Percentiles rank a stretch among this genome's conserved stretches.
These are phyloP conservation scores for Aspergillus niger DNA, from an alignment of 2,329 filamentous ascomycete genomes.

Conservation along the genomic window DNA sequence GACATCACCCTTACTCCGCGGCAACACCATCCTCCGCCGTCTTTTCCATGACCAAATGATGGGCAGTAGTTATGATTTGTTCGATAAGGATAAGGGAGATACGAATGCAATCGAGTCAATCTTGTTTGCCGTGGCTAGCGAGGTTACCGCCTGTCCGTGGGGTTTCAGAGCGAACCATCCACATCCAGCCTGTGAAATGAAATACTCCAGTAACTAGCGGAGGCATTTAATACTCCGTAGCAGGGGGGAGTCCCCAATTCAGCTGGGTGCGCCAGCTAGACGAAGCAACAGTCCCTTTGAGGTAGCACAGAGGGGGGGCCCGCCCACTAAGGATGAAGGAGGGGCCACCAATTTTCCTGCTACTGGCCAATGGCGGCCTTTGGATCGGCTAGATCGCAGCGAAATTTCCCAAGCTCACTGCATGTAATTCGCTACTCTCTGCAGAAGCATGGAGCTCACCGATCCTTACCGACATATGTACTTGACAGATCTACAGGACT, in stretches of 20 bases:
- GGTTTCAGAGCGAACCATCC: constrained; percentile 2
- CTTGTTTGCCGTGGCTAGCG: background rate
- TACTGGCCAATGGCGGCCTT: constrained; percentile 7
- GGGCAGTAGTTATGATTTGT: background rate
- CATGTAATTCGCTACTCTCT: constrained; percentile 19
- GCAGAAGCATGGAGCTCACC: constrained; percentile 18
- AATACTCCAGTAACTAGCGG: background rate
- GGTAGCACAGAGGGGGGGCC: background rate
- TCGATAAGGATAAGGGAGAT: background rate
- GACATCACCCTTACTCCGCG: too few relatives aligned
- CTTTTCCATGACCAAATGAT: too few relatives aligned
- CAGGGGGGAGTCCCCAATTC: background rate
- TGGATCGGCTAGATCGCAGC: constrained; percentile 11
- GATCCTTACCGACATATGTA: constrained; percentile 19
- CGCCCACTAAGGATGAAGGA: background rate
- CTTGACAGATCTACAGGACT: constrained; percentile 13
- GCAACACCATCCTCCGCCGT: too few relatives aligned
- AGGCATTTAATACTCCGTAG: background rate
- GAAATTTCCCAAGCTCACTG: constrained; percentile 14
- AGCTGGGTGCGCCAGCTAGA: constrained; percentile 2
- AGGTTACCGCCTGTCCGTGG: background rate
- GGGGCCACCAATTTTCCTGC: background rate
- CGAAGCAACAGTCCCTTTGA: background rate
- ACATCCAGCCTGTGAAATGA: background rate
- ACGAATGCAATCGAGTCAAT: background rate